These are phyloP conservation scores for Puccinellia tenuiflora DNA, from an alignment of 176 grass and related monocot species.

Conservation along the genomic window DNA sequence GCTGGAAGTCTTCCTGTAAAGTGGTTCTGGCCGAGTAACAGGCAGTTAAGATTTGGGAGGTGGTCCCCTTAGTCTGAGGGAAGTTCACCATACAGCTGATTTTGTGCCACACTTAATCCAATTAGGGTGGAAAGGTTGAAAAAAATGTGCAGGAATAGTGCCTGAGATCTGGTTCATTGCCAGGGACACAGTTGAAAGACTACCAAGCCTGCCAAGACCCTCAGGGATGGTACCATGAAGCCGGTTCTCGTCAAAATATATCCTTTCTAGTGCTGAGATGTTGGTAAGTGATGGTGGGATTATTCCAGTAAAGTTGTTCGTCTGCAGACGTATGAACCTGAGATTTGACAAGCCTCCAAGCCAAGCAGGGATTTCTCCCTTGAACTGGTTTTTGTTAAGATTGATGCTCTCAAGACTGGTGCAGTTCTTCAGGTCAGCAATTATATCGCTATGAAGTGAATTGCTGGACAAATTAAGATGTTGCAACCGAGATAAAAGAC, in stretches of 20 bases:
- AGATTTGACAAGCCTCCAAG: background rate
- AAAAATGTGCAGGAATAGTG: background rate
- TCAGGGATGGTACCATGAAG: slow-evolving; percentile 11
- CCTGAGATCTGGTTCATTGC: slow-evolving; percentile 6
- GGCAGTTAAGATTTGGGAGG: too few species aligned
- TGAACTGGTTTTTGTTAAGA: background rate
- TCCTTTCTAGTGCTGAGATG: background rate
- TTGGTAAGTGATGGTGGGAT: background rate
- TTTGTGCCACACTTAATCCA: background rate
- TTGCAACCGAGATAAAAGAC: background rate
- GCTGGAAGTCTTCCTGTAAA: too few species aligned
- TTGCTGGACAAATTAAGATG: background rate
- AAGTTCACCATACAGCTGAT: too few species aligned
- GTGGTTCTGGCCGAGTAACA: too few species aligned
- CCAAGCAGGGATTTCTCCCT: slow-evolving; percentile 3
- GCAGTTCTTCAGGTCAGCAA: background rate
- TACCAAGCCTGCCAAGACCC: background rate
- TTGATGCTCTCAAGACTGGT: background rate
- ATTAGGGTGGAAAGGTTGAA: slow-evolving; percentile 33
- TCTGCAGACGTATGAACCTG: background rate
- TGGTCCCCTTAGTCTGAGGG: too few species aligned
- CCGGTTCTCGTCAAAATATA: background rate
- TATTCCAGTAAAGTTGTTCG: slow-evolving; percentile 5
- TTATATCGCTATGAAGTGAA: background rate
- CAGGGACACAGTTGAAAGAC: background rate